Conservation (phyloP, 1,284 basidiomycete species). For the Ustilago curta region DNA sequence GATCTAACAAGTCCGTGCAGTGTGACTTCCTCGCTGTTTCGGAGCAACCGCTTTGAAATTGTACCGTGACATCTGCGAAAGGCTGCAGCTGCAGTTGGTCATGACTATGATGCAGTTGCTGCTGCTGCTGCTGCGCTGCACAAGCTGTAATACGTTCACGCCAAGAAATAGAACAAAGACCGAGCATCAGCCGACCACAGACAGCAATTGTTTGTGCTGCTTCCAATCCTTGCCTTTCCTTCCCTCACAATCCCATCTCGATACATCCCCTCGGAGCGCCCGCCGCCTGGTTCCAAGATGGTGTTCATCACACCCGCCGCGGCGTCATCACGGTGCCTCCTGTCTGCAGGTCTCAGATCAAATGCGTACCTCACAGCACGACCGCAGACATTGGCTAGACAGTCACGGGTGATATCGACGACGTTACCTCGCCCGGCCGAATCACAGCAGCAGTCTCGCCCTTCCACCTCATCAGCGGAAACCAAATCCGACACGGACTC, state of each 20-base stretch:
- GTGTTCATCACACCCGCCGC: conserved; percentile 10
- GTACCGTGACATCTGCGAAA: background rate
- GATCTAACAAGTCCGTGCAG: conserved; percentile 32
- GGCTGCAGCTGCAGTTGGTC: background rate
- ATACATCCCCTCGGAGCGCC: too few species aligned
- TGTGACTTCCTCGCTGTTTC: too few species aligned
- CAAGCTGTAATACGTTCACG: background rate
- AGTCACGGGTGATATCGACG: conserved; percentile 9
- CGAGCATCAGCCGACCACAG: background rate
- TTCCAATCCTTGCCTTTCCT: background rate
- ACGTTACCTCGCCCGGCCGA: conserved; percentile 13
- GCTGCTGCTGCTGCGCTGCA: background rate
- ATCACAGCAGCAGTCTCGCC: conserved; percentile 6
- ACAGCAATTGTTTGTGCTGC: background rate
- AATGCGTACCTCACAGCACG: background rate
- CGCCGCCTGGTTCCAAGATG: conserved; percentile 13
- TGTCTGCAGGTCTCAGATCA: conserved; percentile 1
- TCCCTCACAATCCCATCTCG: background rate
- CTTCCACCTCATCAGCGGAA: conserved; percentile 13
- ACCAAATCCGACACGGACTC: conserved; percentile 28
- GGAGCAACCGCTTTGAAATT: too few species aligned
- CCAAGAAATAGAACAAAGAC: conserved; percentile 3
- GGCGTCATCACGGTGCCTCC: conserved; percentile 20
- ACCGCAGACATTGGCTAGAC: background rate
- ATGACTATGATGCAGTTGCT: too few species aligned